Conservation (phyloP, 768 basidiomycete species). For the Boletus eberwhitei region DNA sequence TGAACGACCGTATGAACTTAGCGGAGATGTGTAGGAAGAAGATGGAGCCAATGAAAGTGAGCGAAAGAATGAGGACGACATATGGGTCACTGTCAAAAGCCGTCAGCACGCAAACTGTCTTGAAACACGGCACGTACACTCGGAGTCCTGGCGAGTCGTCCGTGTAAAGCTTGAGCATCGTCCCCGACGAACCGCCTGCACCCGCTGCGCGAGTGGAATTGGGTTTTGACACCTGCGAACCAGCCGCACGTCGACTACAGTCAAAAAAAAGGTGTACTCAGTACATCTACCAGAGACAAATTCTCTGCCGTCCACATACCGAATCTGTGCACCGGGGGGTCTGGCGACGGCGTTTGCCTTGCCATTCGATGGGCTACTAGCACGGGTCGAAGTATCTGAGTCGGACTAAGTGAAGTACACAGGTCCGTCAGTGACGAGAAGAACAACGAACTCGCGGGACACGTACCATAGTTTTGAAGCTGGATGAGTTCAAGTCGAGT, state of each 20-base stretch:
- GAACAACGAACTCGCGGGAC: background rate
- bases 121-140: constrained; percentile 70
- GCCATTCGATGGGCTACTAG: constrained; percentile 39
- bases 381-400: constrained; percentile 61
- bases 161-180: constrained; percentile 98
- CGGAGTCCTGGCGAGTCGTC: constrained; percentile 96
- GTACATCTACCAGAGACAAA: background rate
- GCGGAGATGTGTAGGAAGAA: constrained; percentile 99
- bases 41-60: constrained; percentile 96
- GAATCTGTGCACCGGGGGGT: constrained; percentile 78
- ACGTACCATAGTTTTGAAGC: constrained; percentile 33
- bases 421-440: background rate
- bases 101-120: constrained; percentile 4
- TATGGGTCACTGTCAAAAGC: constrained; percentile 74
- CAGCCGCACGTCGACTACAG: constrained; percentile 69
- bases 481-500: constrained; percentile 5
- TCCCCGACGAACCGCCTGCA: constrained; percentile 94
- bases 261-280: background rate
- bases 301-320: constrained; percentile 44
- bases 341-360: constrained; percentile 54
- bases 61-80: constrained; percentile 92
- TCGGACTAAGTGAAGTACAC: constrained; percentile 55
- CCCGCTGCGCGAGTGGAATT: constrained; percentile 90
- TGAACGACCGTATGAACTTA: constrained; percentile 88
- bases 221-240: constrained; percentile 62